phyloP scores from a whole-genome alignment of 2,329 filamentous ascomycete genomes.

The Aphanocladium album region DNA sequence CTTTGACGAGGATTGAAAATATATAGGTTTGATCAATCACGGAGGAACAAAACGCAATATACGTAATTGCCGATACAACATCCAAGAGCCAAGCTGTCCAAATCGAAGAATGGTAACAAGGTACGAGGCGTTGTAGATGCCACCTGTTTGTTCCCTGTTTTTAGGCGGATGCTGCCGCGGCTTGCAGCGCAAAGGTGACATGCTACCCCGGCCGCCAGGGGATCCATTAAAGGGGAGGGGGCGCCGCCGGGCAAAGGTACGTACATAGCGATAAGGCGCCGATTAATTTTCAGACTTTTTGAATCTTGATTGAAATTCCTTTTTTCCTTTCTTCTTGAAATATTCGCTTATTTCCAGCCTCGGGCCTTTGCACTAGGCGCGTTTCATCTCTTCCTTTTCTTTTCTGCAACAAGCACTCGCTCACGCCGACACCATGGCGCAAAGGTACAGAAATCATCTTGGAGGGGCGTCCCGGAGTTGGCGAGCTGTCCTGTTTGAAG shows the following conservation, averaged over 20 bases:
- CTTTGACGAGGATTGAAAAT: too few relatives aligned
- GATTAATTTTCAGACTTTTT: conserved; percentile 3
- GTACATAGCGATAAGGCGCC: conserved; percentile 1
- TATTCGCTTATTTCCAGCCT: not conserved
- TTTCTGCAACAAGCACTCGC: too few relatives aligned
- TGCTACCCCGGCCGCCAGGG: not conserved
- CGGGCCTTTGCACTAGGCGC: too few relatives aligned
- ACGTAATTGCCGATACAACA: too few relatives aligned
- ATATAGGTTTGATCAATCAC: too few relatives aligned
- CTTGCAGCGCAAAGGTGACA: not conserved
- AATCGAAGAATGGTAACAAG: not conserved
- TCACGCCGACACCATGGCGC: conserved; percentile 27
- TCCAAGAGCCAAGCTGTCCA: too few relatives aligned
- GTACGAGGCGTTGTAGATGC: not conserved
- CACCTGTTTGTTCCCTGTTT: conserved; percentile 5
- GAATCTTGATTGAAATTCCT: not conserved
- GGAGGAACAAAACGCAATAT: too few relatives aligned
- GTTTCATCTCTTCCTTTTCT: not conserved
- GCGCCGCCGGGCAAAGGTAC: too few relatives aligned
- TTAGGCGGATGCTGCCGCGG: not conserved
- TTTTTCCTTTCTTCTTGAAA: not conserved
- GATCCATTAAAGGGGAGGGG: conserved; percentile 11
- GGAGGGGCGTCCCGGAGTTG: not conserved
- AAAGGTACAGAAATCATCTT: conserved; percentile 25
- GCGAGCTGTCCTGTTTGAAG: not conserved